Conservation (phyloP, 2,329 filamentous ascomycete genomes). For the Fusarium napiforme region DNA sequence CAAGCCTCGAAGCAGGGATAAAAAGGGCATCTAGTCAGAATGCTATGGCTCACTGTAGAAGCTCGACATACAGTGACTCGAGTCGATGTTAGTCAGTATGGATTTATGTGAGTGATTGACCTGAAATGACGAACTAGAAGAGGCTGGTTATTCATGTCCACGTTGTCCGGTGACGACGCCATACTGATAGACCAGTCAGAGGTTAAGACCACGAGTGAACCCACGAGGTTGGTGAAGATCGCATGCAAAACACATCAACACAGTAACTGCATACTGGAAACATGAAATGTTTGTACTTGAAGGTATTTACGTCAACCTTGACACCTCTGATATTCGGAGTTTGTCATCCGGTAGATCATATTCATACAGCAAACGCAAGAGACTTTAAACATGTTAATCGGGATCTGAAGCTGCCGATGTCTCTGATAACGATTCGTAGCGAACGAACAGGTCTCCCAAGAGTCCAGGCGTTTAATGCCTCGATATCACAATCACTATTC, state of each 20-base stretch:
- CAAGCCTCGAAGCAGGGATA: conserved; percentile 26
- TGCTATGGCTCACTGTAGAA: conserved; percentile 9
- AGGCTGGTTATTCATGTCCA: conserved; percentile 32
- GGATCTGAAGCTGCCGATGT: conserved; percentile 29
- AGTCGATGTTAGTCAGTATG: neutral
- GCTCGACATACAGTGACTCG: conserved; percentile 3
- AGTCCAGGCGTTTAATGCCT: conserved; percentile 7
- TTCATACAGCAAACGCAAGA: conserved; percentile 13
- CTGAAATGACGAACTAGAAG: conserved; percentile 8
- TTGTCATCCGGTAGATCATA: conserved; percentile 24
- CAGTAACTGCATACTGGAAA: conserved; percentile 14
- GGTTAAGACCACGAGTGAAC: conserved; percentile 13
- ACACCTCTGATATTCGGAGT: neutral
- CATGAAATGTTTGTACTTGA: conserved; percentile 10
- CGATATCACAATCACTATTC: neutral
- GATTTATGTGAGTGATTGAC: conserved; percentile 5
- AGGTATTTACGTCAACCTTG: neutral
- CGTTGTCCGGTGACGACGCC: conserved; percentile 38
- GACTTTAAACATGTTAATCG: conserved; percentile 16
- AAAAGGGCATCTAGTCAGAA: conserved; percentile 30
- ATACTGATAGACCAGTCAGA: conserved; percentile 26
- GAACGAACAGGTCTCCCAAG: neutral
- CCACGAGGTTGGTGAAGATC: conserved; percentile 32
- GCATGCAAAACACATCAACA: conserved; percentile 19
- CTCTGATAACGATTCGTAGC: neutral